Conservation (phyloP, 441 rosid genomes). For the Gossypium laxum region DNA sequence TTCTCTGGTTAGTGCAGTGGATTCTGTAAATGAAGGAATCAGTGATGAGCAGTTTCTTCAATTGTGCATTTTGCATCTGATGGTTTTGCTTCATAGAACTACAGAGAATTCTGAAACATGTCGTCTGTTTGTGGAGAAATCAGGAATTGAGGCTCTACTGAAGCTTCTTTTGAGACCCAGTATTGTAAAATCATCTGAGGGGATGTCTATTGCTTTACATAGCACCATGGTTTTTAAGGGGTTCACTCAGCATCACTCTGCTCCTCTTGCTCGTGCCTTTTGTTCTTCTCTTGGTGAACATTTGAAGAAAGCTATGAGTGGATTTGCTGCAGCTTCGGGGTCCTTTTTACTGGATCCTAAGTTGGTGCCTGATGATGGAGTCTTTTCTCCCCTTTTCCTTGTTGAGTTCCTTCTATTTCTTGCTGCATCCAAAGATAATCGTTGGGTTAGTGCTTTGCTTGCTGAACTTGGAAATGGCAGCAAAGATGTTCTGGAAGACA, state of each 20-base stretch:
- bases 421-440: slow-evolving; percentile 91
- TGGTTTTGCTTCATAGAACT: slow-evolving; percentile 83
- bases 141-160: slow-evolving; percentile 80
- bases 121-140: slow-evolving; percentile 89
- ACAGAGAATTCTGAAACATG: slow-evolving; percentile 88
- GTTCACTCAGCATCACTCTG: slow-evolving; percentile 86
- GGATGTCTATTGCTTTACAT: slow-evolving; percentile 87
- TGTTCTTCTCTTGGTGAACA: slow-evolving; percentile 73
- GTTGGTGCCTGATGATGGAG: slow-evolving; percentile 40
- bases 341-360: slow-evolving; percentile 68
- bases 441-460: slow-evolving; percentile 91
- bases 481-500: slow-evolving; percentile 77
- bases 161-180: slow-evolving; percentile 77
- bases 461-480: slow-evolving; percentile 73
- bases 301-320: slow-evolving; percentile 56
- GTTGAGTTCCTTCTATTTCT: slow-evolving; percentile 89
- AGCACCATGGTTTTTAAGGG: slow-evolving; percentile 98
- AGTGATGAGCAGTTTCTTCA: slow-evolving; percentile 80
- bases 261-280: slow-evolving; percentile 84
- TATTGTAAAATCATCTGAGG: slow-evolving; percentile 91
- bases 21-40: slow-evolving; percentile 39
- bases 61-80: slow-evolving; percentile 81
- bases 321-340: slow-evolving; percentile 46
- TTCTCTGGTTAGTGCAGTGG: slow-evolving; percentile 39
- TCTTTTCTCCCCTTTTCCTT: slow-evolving; percentile 77